Percentiles rank a stretch among this genome's conserved stretches.
Conservation (phyloP, 1,139 yeast species). For the Saccharomyces hybrid region DNA sequence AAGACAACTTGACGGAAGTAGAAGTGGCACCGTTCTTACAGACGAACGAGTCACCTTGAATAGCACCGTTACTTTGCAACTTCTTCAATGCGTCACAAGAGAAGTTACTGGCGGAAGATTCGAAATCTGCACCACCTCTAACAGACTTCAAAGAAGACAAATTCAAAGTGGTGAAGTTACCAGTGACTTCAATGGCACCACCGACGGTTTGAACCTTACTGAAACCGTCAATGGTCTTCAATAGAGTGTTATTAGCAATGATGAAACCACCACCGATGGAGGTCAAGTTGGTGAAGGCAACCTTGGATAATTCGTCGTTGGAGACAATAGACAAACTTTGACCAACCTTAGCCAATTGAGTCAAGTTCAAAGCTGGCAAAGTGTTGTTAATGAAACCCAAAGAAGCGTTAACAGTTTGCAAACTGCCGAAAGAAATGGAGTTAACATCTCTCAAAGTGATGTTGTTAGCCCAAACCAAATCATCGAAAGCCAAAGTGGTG, state of each 20-base stretch:
- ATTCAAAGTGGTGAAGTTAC: constrained; percentile 74
- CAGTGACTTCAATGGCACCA: constrained; percentile 80
- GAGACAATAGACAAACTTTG: constrained; percentile 70
- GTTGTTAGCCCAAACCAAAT: constrained; percentile 78
- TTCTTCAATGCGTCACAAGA: constrained; percentile 71
- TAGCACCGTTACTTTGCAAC: constrained; percentile 63
- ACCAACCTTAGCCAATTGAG: constrained; percentile 57
- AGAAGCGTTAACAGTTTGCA: constrained; percentile 71
- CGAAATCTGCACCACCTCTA: constrained; percentile 85
- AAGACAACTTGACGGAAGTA: constrained; percentile 42
- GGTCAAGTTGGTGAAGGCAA: constrained; percentile 65
- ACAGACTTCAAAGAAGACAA: constrained; percentile 68
- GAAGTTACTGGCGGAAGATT: constrained; percentile 64
- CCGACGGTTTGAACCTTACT: constrained; percentile 63
- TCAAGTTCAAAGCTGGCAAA: constrained; percentile 51
- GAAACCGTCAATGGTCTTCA: constrained; percentile 64
- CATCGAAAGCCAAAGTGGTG: constrained; percentile 60
- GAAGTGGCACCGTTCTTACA: constrained; percentile 68
- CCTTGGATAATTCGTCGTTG: constrained; percentile 63
- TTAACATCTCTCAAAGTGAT: constrained; percentile 74
- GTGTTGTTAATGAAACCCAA: constrained; percentile 65
- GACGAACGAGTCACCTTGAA: constrained; percentile 82
- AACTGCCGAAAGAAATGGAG: constrained; percentile 60
- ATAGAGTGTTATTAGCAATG: constrained; percentile 73
- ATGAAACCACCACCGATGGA: constrained; percentile 83